These are phyloP conservation scores for Ceratopteris richardii DNA, from an alignment of 75 land plant species.

Conservation along the genomic window DNA sequence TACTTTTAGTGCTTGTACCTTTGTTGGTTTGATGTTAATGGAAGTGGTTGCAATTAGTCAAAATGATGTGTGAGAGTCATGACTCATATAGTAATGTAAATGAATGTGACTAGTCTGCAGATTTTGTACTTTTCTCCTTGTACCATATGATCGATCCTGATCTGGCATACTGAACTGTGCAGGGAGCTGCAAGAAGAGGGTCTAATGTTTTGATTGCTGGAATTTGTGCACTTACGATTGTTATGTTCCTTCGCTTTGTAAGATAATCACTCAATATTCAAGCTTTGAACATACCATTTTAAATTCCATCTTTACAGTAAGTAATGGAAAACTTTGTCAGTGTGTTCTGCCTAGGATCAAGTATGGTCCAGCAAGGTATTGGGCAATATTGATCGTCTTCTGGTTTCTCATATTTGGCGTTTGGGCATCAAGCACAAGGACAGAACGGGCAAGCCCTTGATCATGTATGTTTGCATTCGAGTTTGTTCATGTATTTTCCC, in stretches of 20 bases:
- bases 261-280: constrained; percentile 19
- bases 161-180: constrained; percentile 8
- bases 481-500: no score
- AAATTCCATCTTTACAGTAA: no score
- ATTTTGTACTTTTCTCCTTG: no score
- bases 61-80: no score
- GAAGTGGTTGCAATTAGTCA: no score
- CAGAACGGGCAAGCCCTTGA: constrained; percentile 10
- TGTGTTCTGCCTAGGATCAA: constrained; percentile 57
- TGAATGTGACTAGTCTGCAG: no score
- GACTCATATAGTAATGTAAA: no score
- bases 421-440: constrained; percentile 71
- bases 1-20: no score
- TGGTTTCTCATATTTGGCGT: constrained; percentile 78
- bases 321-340: no score
- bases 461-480: no score
- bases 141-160: no score
- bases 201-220: constrained; percentile 72
- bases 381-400: constrained; percentile 67
- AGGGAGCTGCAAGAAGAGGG: constrained; percentile 60
- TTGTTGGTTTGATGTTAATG: no score
- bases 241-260: constrained; percentile 71
- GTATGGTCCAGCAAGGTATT: constrained; percentile 69
- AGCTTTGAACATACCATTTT: not conserved
- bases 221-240: constrained; percentile 59